Percentiles rank a stretch among this genome's conserved stretches.
phyloP scores from a whole-genome alignment of 371 early-diverging fungal species.

The Amoeboaphelidium occidentale region DNA sequence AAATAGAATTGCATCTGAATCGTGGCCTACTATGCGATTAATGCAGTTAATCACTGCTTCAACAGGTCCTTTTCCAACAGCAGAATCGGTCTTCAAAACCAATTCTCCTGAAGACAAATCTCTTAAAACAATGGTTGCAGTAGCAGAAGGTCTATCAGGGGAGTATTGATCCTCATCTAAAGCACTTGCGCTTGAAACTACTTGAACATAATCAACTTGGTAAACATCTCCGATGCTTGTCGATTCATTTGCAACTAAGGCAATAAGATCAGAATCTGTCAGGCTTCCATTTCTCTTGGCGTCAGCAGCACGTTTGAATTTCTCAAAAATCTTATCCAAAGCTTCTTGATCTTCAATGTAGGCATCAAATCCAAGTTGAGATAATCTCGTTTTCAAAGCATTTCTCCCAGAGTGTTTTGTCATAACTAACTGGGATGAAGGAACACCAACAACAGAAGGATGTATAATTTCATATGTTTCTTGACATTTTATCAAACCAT shows the following conservation, averaged over 20 bases:
- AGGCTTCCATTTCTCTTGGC: conserved; percentile 59
- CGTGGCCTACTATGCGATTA: conserved; percentile 38
- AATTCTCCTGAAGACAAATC: no score
- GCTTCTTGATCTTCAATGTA: conserved; percentile 17
- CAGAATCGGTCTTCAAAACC: no score
- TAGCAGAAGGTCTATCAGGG: no score
- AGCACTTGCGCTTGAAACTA: conserved; percentile 36
- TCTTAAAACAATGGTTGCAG: conserved; percentile 40
- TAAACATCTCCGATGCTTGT: conserved; percentile 23
- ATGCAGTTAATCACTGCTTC: conserved; percentile 61
- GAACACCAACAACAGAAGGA: conserved; percentile 61
- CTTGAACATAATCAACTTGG: conserved; percentile 34
- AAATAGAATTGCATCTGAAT: conserved; percentile 23
- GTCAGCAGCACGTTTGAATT: conserved; percentile 75
- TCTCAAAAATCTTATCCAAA: conserved; percentile 49
- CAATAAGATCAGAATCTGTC: conserved; percentile 62
- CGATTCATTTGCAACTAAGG: conserved; percentile 33
- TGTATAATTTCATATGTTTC: conserved; percentile 84
- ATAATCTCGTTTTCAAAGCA: conserved; percentile 50
- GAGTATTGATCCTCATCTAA: no score
- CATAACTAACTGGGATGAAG: conserved; percentile 54
- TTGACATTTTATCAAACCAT: conserved; percentile 82
- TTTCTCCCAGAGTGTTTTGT: conserved; percentile 91
- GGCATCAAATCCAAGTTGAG: conserved; percentile 29
- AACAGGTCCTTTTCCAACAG: conserved; percentile 55